A percentile compares a stretch with the other conserved stretches of the same genome.
Conservation (phyloP, 2,329 filamentous ascomycete genomes). For the Trichoderma asperellum region DNA sequence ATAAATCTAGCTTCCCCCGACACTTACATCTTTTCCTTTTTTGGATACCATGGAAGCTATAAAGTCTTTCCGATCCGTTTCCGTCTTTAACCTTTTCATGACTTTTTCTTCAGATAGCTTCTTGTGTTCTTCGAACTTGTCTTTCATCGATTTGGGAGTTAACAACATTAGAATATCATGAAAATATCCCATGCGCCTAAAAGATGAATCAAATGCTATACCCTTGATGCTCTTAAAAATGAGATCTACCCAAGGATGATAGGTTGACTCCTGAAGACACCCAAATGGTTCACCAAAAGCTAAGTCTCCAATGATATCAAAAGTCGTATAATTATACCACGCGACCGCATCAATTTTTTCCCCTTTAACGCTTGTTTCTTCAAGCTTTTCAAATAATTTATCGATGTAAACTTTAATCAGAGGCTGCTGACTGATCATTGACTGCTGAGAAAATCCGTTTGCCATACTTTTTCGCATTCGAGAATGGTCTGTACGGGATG, state of each 20-base stretch:
- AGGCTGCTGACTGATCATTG: constrained; percentile 40
- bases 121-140: background rate
- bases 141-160: background rate
- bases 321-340: constrained; percentile 39
- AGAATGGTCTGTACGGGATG: constrained; percentile 32
- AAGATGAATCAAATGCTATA: background rate
- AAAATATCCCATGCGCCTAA: background rate
- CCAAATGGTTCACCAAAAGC: constrained; percentile 39
- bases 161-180: background rate
- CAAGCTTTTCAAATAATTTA: constrained; percentile 34
- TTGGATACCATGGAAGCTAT: constrained; percentile 9
- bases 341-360: constrained; percentile 33
- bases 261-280: constrained; percentile 34
- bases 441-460: constrained; percentile 38
- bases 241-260: constrained; percentile 36
- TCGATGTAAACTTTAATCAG: constrained; percentile 38
- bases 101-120: constrained; percentile 11
- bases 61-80: constrained; percentile 24
- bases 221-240: constrained; percentile 33
- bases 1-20: background rate
- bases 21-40: constrained; percentile 14
- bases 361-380: constrained; percentile 25
- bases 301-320: constrained; percentile 41
- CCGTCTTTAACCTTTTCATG: background rate
- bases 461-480: constrained; percentile 35